Evolutionary conservation across 495 filamentous ascomycete species (phyloP), one percentile per base, ranked within the genome.

Genomic region (Penicillium odoratum): DNA sequence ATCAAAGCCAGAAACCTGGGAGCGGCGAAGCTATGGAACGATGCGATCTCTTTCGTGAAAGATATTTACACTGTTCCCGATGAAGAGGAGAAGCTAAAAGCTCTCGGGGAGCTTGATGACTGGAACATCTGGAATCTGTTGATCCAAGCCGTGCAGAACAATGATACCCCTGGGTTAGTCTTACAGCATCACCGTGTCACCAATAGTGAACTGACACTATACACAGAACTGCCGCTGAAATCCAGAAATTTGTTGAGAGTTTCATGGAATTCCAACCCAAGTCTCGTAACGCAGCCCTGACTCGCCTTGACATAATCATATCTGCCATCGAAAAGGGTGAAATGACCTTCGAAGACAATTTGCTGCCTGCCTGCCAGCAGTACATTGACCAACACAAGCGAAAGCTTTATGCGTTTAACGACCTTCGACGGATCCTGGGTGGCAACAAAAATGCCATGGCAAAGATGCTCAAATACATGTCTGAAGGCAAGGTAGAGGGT

Each of bases 101-200:
- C 65, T 26, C 64, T 78, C 18, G 73, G 75, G 30, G 70, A 77
- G 59, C 78, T 74, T 46, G 82, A 85, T 66, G 81, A 85, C 53
- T 85, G 83, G 81, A 74, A 66, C 46, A 72, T 83, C 31, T 87
- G 84, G 84, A 72, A 77, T n/a, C 66, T 77, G 42, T 58, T 79
- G 40, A 53, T 75, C 33, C 36, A 55, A 28, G 62, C 69, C 5
- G 58, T 65, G n/a, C 61, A 61, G 25, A 59, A 70, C 30, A 61
- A 74, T 28, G 61, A 72, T 49, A 66, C 42, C 18, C 46, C 67
- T 57, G 70, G 69, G 77, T 80, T 65, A 29, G 76, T 63, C n/a
- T 28, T 28, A 45, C 7, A 21, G 38, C 25, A 10, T 9, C 29
- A 8, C 2, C 15, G 11, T 33, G n/a, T 13, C 44, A 34, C 26